These are phyloP conservation scores for Plasmodium cynomolgi DNA, from an alignment of 169 alveolate genomes.

Conservation along the genomic window DNA sequence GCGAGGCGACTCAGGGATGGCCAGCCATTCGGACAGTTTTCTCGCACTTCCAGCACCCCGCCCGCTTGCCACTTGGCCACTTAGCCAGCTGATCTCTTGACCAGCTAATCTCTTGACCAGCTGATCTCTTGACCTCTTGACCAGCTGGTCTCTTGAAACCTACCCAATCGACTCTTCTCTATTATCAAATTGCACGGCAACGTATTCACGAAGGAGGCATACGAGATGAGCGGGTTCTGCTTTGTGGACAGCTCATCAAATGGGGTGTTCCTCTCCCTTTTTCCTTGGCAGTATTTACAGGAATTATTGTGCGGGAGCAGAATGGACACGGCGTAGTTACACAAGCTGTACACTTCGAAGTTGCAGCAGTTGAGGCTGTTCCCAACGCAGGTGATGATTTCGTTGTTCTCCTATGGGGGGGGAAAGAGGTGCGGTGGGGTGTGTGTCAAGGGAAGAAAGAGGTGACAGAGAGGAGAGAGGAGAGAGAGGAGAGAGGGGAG, in stretches of 20 bases:
- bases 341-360: constrained; percentile 75
- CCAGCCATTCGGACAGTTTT: background rate
- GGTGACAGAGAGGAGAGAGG: background rate
- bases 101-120: too few species aligned
- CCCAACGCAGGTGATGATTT: constrained; percentile 80
- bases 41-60: background rate
- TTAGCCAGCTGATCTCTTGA: too few species aligned
- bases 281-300: constrained; percentile 55
- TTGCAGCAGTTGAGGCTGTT: constrained; percentile 72
- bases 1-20: background rate
- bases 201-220: constrained; percentile 51
- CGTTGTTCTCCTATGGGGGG: constrained; percentile 73
- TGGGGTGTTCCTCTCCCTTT: constrained; percentile 43
- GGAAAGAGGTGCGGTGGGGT: background rate
- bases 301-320: constrained; percentile 29
- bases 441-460: too few species aligned
- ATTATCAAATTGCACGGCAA: constrained; percentile 38
- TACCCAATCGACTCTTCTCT: constrained; percentile 42
- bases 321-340: constrained; percentile 59
- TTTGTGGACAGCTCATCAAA: constrained; percentile 19
- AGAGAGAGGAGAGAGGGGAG: background rate
- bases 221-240: constrained; percentile 29
- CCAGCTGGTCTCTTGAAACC: too few species aligned
- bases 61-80: background rate
- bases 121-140: too few species aligned